These are phyloP conservation scores for Ampelocalamus luodianensis DNA, from an alignment of 176 grass and related monocot genomes.

Conservation along the genomic window DNA sequence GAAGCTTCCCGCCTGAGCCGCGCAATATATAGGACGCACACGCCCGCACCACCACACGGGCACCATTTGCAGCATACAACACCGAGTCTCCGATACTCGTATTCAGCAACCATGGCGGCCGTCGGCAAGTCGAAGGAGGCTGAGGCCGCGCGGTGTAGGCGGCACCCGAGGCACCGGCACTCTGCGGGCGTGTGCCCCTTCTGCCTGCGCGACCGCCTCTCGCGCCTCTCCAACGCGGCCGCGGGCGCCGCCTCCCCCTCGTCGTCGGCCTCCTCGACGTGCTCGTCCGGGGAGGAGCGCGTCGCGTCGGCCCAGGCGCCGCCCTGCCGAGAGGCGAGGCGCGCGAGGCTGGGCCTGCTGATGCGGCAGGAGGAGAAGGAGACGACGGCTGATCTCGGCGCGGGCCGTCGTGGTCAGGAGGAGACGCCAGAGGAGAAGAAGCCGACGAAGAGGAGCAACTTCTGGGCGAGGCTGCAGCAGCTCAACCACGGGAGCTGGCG, in stretches of 20 bases:
- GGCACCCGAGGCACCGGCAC: conserved; percentile 76
- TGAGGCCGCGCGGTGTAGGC: conserved; percentile 57
- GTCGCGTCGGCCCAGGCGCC: conserved; percentile 42
- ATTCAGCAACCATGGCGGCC: neutral
- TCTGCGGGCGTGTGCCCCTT: conserved; percentile 78
- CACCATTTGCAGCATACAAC: neutral
- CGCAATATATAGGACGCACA: conserved; percentile 43
- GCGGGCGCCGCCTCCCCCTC: neutral
- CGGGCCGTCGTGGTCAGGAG: neutral
- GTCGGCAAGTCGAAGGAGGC: conserved; percentile 41
- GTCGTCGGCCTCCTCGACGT: conserved; percentile 37
- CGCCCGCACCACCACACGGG: conserved; percentile 35
- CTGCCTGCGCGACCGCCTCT: conserved; percentile 82
- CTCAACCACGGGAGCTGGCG: conserved; percentile 40
- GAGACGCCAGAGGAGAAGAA: neutral
- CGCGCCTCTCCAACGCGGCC: conserved; percentile 46
- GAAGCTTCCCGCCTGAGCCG: conserved; percentile 35
- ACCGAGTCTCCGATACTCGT: neutral
- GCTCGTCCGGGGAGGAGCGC: conserved; percentile 32
- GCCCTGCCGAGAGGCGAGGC: conserved; percentile 40
- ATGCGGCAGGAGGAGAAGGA: conserved; percentile 45
- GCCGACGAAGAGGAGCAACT: conserved; percentile 54
- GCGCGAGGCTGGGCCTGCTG: conserved; percentile 49
- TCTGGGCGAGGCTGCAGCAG: conserved; percentile 75
- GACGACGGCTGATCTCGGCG: neutral